phyloP scores from a whole-genome alignment of 208 protist genomes.

The Naegleria lovaniensis region DNA sequence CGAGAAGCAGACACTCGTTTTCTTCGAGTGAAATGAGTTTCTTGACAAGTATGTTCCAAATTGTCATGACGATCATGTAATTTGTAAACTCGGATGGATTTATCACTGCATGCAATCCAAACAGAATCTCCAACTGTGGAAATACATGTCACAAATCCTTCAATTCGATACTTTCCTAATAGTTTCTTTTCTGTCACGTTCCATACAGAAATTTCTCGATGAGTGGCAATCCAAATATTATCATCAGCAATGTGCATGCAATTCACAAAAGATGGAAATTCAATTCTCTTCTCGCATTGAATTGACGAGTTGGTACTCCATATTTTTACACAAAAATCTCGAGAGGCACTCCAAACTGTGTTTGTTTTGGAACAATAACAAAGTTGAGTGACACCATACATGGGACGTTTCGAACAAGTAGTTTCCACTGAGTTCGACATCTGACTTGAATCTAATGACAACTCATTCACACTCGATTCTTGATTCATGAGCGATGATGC shows the following conservation, averaged over 20 bases:
- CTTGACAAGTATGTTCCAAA: too few species aligned
- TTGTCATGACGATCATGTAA: neutral
- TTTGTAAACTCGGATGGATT: neutral
- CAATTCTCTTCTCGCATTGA: neutral
- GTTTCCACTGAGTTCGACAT: too few species aligned
- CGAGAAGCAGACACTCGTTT: too few species aligned
- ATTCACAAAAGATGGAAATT: neutral
- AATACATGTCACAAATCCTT: neutral
- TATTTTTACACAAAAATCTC: neutral
- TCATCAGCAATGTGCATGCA: neutral
- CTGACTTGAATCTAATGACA: too few species aligned
- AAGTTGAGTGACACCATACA: neutral
- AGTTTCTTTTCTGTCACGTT: neutral
- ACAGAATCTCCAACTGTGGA: neutral
- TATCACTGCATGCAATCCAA: neutral
- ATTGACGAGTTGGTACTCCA: neutral
- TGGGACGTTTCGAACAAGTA: too few species aligned
- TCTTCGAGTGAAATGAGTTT: too few species aligned
- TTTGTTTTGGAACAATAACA: neutral
- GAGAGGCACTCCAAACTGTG: neutral
- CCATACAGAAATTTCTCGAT: neutral
- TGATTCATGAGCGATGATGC: too few species aligned
- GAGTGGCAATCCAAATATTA: neutral
- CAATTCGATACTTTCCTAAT: neutral
- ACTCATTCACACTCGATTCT: too few species aligned